Conservation (phyloP, 345 rosid genomes). For the Syzygium aromaticum region DNA sequence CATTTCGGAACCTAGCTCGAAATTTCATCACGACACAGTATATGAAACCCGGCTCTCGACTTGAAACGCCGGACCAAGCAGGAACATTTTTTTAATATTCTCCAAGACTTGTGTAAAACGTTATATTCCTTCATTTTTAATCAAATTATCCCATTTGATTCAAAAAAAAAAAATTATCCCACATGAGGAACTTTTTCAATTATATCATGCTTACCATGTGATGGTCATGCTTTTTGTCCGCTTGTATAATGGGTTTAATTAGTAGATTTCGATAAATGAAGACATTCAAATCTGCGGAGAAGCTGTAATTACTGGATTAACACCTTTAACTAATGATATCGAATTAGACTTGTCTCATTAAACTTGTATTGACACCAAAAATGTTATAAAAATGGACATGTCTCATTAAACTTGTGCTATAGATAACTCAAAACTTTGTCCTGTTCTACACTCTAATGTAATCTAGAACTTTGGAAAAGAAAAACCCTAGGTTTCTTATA, state of each 20-base stretch:
- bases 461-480: background rate
- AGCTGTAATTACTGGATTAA: background rate
- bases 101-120: background rate
- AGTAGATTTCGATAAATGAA: background rate
- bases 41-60: background rate
- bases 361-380: background rate
- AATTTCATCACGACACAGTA: background rate
- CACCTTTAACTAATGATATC: background rate
- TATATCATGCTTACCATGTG: background rate
- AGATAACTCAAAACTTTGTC: background rate
- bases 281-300: background rate
- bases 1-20: background rate
- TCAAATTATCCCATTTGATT: background rate
- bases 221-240: background rate
- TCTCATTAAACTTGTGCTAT: background rate
- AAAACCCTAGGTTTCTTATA: background rate
- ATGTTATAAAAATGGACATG: background rate
- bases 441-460: background rate
- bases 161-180: too few species aligned
- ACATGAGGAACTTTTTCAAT: background rate
- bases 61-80: background rate
- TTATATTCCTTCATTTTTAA: background rate
- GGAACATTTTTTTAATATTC: background rate
- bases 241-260: background rate
- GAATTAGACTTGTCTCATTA: too few species aligned